Percentiles rank a stretch among this genome's conserved stretches.
Evolutionary conservation across 345 rosid species (phyloP).

Genomic region (Corchorus capsularis): DNA sequence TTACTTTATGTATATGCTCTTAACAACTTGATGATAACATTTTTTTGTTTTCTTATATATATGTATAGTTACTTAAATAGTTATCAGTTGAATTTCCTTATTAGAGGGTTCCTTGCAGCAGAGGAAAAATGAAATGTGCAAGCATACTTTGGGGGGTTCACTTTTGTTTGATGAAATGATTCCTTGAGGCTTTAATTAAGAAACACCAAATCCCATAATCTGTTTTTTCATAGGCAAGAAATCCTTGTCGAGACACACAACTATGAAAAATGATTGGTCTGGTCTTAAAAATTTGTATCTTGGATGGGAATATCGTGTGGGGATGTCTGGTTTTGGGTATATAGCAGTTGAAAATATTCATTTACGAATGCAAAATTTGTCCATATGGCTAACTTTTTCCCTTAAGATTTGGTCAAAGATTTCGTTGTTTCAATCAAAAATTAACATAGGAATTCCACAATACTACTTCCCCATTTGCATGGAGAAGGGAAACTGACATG

Average conservation of each 20-base stretch:
- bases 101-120: background rate
- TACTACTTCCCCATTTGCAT: background rate
- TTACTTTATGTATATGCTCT: background rate
- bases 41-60: background rate
- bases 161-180: background rate
- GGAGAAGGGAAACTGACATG: background rate
- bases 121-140: background rate
- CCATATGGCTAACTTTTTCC: constrained; percentile 12
- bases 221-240: background rate
- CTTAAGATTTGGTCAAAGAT: constrained; percentile 26
- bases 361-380: background rate
- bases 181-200: background rate
- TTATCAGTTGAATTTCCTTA: background rate
- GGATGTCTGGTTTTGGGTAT: background rate
- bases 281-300: too few relatives aligned
- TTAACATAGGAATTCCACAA: background rate
- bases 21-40: background rate
- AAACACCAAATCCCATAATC: background rate
- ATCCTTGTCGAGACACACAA: background rate
- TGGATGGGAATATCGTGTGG: too few relatives aligned
- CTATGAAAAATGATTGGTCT: too few relatives aligned
- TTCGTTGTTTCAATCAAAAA: background rate
- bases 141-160: background rate
- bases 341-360: background rate
- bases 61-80: background rate